phyloP scores from a whole-genome alignment of 2,329 filamentous ascomycete genomes.

The Chrysoporthe cubensis region DNA sequence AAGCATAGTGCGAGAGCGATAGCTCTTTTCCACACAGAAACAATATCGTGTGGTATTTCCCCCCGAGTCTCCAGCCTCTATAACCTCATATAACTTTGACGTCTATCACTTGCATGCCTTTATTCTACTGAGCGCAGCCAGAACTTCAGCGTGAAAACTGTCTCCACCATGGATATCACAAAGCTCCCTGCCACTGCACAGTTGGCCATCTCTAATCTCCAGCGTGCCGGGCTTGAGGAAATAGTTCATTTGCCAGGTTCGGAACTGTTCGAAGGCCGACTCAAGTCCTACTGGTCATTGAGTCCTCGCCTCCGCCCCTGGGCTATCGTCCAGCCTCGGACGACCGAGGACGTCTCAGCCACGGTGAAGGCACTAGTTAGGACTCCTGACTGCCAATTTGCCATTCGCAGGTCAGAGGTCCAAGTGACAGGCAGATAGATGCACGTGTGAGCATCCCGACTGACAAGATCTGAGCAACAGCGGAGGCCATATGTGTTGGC shows the following conservation, averaged over 20 bases:
- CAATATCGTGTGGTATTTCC: too few relatives aligned
- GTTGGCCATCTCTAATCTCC: background rate
- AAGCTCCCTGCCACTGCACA: background rate
- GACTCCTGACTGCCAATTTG: slow-evolving; percentile 6
- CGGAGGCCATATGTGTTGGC: slow-evolving; percentile 7
- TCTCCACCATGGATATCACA: background rate
- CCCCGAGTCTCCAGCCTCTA: background rate
- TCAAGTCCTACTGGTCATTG: slow-evolving; percentile 11
- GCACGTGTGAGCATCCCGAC: background rate
- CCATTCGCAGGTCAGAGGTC: slow-evolving; percentile 9
- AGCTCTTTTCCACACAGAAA: too few relatives aligned
- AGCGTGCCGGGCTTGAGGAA: background rate
- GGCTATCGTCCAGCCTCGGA: slow-evolving; percentile 11
- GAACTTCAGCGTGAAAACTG: background rate
- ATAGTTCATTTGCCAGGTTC: slow-evolving; percentile 3
- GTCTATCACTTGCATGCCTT: background rate
- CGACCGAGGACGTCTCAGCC: background rate
- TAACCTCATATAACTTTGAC: background rate
- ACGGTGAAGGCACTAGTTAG: slow-evolving; percentile 1
- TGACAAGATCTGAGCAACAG: background rate
- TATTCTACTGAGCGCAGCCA: background rate
- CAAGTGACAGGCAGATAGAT: too few relatives aligned
- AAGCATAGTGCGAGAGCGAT: too few relatives aligned
- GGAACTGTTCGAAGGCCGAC: background rate
- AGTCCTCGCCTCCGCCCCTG: slow-evolving; percentile 7